Percentiles rank a stretch among this genome's conserved stretches.
phyloP scores from a whole-genome alignment of 2,329 filamentous ascomycete species.

The Phaeosphaeriaceae sp. region DNA sequence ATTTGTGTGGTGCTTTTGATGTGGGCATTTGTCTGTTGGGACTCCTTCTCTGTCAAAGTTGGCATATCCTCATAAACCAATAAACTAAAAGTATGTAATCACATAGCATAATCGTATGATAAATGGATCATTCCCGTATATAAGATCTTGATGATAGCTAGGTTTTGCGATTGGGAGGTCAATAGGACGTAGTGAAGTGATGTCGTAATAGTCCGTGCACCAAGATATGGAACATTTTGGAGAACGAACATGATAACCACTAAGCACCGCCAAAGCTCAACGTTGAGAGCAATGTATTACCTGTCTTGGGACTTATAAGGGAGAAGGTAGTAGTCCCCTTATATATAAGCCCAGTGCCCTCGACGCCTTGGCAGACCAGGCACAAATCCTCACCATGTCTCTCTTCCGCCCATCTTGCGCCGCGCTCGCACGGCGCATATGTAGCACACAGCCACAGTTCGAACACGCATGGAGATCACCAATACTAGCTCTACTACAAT shows the following conservation, averaged over 20 bases:
- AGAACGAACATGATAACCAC: not conserved
- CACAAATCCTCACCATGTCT: slow-evolving; percentile 31
- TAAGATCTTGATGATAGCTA: not conserved
- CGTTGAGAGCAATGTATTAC: not conserved
- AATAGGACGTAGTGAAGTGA: not conserved
- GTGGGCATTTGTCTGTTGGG: no score
- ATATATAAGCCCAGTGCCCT: not conserved
- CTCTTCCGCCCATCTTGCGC: slow-evolving; percentile 36
- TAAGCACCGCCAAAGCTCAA: no score
- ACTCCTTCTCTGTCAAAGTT: no score
- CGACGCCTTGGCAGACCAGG: not conserved
- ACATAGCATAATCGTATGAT: no score
- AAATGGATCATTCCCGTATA: no score
- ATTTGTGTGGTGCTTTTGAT: no score
- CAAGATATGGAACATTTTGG: slow-evolving; percentile 6
- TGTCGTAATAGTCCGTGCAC: not conserved
- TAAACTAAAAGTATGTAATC: not conserved
- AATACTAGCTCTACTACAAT: slow-evolving; percentile 30
- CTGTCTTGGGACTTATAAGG: no score
- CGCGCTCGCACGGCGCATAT: slow-evolving; percentile 40
- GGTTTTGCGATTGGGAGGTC: not conserved
- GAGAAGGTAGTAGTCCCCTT: no score
- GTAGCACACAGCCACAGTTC: slow-evolving; percentile 21
- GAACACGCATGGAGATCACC: slow-evolving; percentile 24
- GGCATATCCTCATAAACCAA: no score